Percentiles rank a stretch among this genome's conserved stretches.
phyloP scores from a whole-genome alignment of 768 basidiomycete species.

The Macrolepiota dolichaula region DNA sequence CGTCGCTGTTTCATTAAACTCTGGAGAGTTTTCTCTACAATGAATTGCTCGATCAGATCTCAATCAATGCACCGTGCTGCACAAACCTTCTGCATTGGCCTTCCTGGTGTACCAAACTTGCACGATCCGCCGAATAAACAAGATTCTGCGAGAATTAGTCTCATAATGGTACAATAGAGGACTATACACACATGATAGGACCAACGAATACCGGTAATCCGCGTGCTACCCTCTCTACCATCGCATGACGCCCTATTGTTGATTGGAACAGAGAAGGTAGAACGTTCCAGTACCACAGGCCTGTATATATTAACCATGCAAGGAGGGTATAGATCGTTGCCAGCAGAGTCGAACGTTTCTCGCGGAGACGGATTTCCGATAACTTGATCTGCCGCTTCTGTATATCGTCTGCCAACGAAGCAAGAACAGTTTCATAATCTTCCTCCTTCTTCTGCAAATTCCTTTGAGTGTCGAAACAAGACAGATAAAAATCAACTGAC shows the following conservation, averaged over 20 bases:
- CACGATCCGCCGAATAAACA: conserved; percentile 77
- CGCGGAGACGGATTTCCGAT: conserved; percentile 81
- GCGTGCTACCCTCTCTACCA: conserved; percentile 41
- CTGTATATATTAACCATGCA: conserved; percentile 69
- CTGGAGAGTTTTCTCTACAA: conserved; percentile 75
- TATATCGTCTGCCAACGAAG: conserved; percentile 63
- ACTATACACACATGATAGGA: conserved; percentile 67
- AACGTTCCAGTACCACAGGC: conserved; percentile 65
- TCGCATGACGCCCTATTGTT: conserved; percentile 20
- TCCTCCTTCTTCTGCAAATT: conserved; percentile 48
- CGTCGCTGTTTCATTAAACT: conserved; percentile 74
- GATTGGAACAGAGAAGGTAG: conserved; percentile 41
- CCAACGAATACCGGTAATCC: conserved; percentile 64
- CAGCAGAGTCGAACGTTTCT: conserved; percentile 72
- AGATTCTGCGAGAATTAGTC: conserved; percentile 35
- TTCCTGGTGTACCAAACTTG: conserved; percentile 82
- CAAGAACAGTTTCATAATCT: conserved; percentile 76
- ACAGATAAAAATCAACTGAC: conserved; percentile 14
- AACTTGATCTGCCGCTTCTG: conserved; percentile 70
- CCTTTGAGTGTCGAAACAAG: neutral
- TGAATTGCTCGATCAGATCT: neutral
- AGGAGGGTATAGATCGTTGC: conserved; percentile 78
- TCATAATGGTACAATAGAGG: neutral
- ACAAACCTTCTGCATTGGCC: conserved; percentile 75
- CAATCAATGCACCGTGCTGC: neutral